Evolutionary conservation across 148 eudicot species (phyloP).

Genomic region (Rhododendron griersonianum): DNA sequence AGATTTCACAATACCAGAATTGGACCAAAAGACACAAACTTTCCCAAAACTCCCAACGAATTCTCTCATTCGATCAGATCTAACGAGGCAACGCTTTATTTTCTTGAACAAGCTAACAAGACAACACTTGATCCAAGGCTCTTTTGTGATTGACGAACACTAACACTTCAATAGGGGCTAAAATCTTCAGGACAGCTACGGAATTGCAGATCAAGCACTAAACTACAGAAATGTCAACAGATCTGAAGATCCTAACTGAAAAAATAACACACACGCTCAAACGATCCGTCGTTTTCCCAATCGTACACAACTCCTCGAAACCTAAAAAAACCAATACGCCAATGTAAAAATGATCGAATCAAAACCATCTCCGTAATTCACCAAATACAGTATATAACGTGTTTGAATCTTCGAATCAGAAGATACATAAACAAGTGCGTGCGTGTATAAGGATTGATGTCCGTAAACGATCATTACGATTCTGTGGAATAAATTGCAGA

Average conservation of each 20-base stretch:
- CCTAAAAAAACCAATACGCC: background rate
- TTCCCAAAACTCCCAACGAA: background rate
- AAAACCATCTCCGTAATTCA: background rate
- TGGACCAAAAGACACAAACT: background rate
- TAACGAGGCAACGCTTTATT: background rate
- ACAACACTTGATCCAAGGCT: background rate
- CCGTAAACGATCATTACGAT: background rate
- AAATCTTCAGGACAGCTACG: background rate
- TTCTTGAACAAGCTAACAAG: too few species aligned
- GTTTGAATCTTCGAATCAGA: background rate
- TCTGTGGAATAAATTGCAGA: background rate
- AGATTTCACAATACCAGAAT: background rate
- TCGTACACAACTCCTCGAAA: background rate
- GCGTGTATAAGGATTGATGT: background rate
- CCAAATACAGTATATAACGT: background rate
- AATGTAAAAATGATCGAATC: background rate
- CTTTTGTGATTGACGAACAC: background rate
- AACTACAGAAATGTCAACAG: background rate
- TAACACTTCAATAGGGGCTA: background rate
- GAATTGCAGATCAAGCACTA: background rate
- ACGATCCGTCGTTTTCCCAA: background rate
- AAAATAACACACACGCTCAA: background rate
- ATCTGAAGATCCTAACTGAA: background rate
- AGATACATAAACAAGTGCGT: background rate
- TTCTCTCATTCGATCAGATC: constrained; percentile 5